Conservation (phyloP, 192 early-diverging fungal species). For the Linnemannia exigua region DNA sequence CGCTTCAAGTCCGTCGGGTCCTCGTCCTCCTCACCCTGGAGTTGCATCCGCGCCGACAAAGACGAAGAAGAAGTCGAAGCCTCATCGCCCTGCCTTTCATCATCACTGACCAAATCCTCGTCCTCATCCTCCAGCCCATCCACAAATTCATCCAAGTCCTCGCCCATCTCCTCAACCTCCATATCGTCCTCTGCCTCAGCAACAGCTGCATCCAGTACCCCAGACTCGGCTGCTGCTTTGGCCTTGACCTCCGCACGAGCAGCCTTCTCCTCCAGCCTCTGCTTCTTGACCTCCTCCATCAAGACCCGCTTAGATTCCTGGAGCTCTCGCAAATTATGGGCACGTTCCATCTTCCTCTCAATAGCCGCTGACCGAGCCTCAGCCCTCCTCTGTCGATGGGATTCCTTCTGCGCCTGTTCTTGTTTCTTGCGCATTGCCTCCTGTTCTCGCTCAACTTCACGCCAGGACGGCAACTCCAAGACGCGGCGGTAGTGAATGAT, state of each 20-base stretch:
- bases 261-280: neutral
- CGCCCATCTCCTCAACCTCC: slow-evolving; percentile 14
- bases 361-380: neutral
- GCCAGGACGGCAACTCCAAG: slow-evolving; percentile 69
- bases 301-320: neutral
- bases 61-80: neutral
- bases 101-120: neutral
- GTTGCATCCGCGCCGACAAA: neutral
- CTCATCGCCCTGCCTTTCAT: neutral
- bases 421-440: neutral
- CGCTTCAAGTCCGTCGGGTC: slow-evolving; percentile 69
- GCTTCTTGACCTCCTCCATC: neutral
- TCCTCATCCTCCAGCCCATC: slow-evolving; percentile 1
- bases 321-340: slow-evolving; percentile 19
- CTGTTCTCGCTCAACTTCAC: slow-evolving; percentile 36
- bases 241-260: slow-evolving; percentile 11
- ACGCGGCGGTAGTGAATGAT: slow-evolving; percentile 88
- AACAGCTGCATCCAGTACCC: neutral
- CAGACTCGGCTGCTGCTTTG: neutral
- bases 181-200: slow-evolving; percentile 19
- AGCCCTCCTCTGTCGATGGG: neutral
- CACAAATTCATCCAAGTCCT: neutral
- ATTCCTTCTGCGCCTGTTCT: neutral
- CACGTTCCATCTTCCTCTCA: slow-evolving; percentile 13
- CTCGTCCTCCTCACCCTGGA: slow-evolving; percentile 44